These are phyloP conservation scores for Populus deltoides DNA, from an alignment of 345 rosid species.

Conservation along the genomic window DNA sequence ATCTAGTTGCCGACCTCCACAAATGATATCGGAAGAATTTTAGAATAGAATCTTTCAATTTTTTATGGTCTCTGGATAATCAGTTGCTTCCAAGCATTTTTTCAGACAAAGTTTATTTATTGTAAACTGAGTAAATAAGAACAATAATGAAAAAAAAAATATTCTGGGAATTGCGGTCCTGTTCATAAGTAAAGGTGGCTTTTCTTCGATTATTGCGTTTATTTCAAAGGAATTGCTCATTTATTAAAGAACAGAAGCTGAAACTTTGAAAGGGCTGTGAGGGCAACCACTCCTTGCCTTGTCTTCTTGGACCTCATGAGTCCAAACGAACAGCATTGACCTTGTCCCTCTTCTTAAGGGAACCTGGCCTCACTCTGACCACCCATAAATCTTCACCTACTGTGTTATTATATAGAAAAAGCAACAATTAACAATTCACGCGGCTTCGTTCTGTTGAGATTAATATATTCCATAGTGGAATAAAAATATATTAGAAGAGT, in stretches of 20 bases:
- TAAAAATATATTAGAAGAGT: too few species aligned
- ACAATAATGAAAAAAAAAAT: neutral
- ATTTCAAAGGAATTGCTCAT: constrained; percentile 19
- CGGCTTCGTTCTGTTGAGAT: neutral
- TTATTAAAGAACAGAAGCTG: neutral
- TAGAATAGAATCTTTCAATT: neutral
- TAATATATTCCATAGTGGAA: neutral
- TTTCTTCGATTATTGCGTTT: neutral
- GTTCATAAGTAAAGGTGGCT: neutral
- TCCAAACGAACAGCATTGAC: constrained; percentile 25
- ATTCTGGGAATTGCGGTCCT: too few species aligned
- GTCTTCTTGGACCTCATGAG: neutral
- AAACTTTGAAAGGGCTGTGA: neutral
- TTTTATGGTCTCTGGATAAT: constrained; percentile 7
- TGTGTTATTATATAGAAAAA: neutral
- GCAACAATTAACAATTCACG: neutral
- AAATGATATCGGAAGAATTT: neutral
- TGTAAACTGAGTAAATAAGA: too few species aligned
- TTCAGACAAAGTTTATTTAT: too few species aligned
- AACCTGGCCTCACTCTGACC: constrained; percentile 20
- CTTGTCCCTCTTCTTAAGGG: constrained; percentile 6
- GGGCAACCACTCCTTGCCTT: constrained; percentile 12
- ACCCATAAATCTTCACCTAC: constrained; percentile 23
- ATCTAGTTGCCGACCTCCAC: neutral
- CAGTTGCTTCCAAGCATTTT: neutral